Evolutionary conservation across 1,284 basidiomycete genomes (phyloP).

Genomic region (Trametes sp.): DNA sequence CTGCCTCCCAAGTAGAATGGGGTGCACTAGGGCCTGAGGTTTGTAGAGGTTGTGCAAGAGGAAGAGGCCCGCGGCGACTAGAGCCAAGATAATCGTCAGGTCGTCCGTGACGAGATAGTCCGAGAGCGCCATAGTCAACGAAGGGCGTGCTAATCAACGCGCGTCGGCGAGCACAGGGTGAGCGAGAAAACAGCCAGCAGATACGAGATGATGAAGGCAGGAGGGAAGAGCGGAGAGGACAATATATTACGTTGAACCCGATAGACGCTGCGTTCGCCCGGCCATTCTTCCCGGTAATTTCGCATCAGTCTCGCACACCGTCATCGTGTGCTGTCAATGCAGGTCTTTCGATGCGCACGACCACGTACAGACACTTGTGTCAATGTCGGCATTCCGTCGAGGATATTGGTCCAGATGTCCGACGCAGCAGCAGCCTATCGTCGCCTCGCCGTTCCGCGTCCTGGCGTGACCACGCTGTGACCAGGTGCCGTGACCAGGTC

Average conservation of each 20-base stretch:
- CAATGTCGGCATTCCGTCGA: neutral
- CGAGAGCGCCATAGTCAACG: conserved; percentile 49
- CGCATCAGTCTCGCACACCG: conserved; percentile 8
- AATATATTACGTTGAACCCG: conserved; percentile 5
- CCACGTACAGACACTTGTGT: neutral
- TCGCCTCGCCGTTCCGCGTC: no score
- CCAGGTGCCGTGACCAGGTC: neutral
- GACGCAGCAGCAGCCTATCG: neutral
- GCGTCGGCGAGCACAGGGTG: neutral
- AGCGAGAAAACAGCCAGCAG: neutral
- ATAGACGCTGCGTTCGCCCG: conserved; percentile 9
- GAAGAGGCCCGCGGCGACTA: conserved; percentile 76
- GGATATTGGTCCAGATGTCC: neutral
- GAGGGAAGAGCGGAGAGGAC: neutral
- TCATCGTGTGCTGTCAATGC: conserved; percentile 3
- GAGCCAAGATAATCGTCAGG: conserved; percentile 74
- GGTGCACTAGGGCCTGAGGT: conserved; percentile 82
- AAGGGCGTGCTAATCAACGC: neutral
- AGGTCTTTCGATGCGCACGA: neutral
- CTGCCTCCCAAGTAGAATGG: conserved; percentile 82
- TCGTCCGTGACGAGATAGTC: conserved; percentile 78
- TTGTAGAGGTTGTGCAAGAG: conserved; percentile 78
- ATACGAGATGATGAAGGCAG: neutral
- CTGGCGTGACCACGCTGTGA: no score
- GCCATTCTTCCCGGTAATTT: neutral